Evolutionary conservation across 805 yeast species (phyloP), one percentile per base, ranked within the genome.

Genomic region (Kluyveromyces nonfermentans): DNA sequence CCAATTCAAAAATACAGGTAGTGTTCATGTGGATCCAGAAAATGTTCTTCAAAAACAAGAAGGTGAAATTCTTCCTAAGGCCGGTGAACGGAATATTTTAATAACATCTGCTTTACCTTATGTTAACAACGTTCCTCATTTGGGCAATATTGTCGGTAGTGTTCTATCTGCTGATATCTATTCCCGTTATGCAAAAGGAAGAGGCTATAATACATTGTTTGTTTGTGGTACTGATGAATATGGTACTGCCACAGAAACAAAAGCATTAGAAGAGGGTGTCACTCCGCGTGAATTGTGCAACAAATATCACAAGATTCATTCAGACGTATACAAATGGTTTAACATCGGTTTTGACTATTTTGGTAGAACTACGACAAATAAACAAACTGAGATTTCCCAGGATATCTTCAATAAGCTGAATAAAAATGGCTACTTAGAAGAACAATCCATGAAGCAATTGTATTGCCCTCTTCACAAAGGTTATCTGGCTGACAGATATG

Each of bases 221-320:
- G 68, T 93, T 45, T 88, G 98, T 67, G 99, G 99, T 69, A 93
- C 98, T 33, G 99, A 93, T 63, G 99, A 93, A 69, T 93, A 93
- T 63, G 99, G 99, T 63, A 93, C 99, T 46, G 99, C 99, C 38
- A 93, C 98, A 14, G 99, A 93, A 67, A 93, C 98, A 22, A 93
- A 90, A 68, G 98, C 98, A 9, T 69, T 93, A 41, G 97, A 90
- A 63, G 98, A 93, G 60, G 80, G 83, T 35, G 83, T 85, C 47
- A 75, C 95, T 3, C 98, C 99, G 40, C 71, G 77, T 55, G 82
- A 87, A 62, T 72, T 93, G 55, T 93, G 97, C 73, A 87, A 83
- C 65, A 93, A 90, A 65, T 93, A 86, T 66, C 83, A 87, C 65
- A 73, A 74, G 47, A 74, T 93, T 52, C 99, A 93, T 64, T 74